Conservation (phyloP, 2,329 filamentous ascomycete genomes). For the Volutella citrinella region DNA sequence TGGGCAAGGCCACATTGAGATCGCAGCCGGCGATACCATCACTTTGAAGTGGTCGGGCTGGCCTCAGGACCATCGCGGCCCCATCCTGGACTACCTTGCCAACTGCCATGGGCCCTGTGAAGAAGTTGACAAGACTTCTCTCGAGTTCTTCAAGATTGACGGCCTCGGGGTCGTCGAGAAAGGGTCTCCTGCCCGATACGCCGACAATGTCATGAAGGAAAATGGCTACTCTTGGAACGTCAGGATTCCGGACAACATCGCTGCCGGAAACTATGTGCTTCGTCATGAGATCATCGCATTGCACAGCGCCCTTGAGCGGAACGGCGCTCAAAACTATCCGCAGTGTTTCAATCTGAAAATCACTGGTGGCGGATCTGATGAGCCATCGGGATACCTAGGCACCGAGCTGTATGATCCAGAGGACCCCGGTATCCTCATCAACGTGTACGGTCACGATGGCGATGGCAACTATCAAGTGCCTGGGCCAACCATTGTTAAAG, state of each 20-base stretch:
- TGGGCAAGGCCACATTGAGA: slow-evolving; percentile 36
- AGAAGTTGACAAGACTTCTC: slow-evolving; percentile 36
- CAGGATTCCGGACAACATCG: slow-evolving; percentile 45
- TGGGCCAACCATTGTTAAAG: slow-evolving; percentile 27
- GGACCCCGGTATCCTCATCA: slow-evolving; percentile 35
- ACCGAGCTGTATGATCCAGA: slow-evolving; percentile 34
- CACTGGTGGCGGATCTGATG: slow-evolving; percentile 36
- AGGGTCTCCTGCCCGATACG: slow-evolving; percentile 35
- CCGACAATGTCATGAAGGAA: slow-evolving; percentile 42
- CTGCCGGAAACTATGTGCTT: slow-evolving; percentile 51
- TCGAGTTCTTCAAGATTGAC: slow-evolving; percentile 48
- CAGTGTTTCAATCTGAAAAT: slow-evolving; percentile 51
- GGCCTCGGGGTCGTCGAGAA: slow-evolving; percentile 37
- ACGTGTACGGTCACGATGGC: slow-evolving; percentile 27
- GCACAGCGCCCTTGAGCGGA: slow-evolving; percentile 40
- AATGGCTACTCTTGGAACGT: slow-evolving; percentile 51
- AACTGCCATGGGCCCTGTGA: slow-evolving; percentile 42
- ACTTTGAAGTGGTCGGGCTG: slow-evolving; percentile 47
- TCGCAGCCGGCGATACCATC: slow-evolving; percentile 44
- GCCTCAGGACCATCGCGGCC: slow-evolving; percentile 47
- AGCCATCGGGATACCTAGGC: slow-evolving; percentile 31
- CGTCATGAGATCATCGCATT: slow-evolving; percentile 55
- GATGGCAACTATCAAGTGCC: slow-evolving; percentile 31
- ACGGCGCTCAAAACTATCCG: slow-evolving; percentile 50
- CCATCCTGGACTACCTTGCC: slow-evolving; percentile 45